Evolutionary conservation across 371 early-diverging fungal genomes (phyloP).

Genomic region (Rhizopus arrhizus): DNA sequence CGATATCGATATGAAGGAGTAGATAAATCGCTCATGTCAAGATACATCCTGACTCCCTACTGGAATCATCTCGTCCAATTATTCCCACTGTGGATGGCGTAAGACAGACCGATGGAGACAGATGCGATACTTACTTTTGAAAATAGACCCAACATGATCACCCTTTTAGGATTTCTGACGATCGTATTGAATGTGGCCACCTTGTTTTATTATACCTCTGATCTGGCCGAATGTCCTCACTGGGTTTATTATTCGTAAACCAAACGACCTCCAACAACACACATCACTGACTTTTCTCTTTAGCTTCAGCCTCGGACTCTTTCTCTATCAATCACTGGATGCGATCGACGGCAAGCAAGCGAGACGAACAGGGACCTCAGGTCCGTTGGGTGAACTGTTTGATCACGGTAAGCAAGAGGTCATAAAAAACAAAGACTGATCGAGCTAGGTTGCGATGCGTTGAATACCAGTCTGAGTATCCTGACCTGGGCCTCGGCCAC

Average conservation of each 20-base stretch:
- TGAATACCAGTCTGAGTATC: slow-evolving; percentile 74
- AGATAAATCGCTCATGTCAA: slow-evolving; percentile 89
- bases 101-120: slow-evolving; percentile 30
- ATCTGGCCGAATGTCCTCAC: slow-evolving; percentile 78
- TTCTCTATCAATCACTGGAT: slow-evolving; percentile 95
- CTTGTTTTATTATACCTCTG: slow-evolving; percentile 74
- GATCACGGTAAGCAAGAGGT: slow-evolving; percentile 70
- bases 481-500: slow-evolving; percentile 67
- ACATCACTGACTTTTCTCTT: slow-evolving; percentile 1
- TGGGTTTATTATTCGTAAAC: slow-evolving; percentile 82
- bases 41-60: slow-evolving; percentile 85
- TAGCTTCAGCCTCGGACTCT: slow-evolving; percentile 86
- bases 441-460: slow-evolving; percentile 84
- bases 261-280: neutral
- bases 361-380: slow-evolving; percentile 85
- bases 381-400: slow-evolving; percentile 95
- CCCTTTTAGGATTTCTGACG: slow-evolving; percentile 89
- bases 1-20: slow-evolving; percentile 83
- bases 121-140: neutral
- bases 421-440: slow-evolving; percentile 1
- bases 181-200: slow-evolving; percentile 74
- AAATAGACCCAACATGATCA: slow-evolving; percentile 95
- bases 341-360: slow-evolving; percentile 99
- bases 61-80: slow-evolving; percentile 87
- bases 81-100: slow-evolving; percentile 93